Base-by-base conservation (phyloP, 306 rosid genomes). In the Hippophae gyantsensis region DNA sequence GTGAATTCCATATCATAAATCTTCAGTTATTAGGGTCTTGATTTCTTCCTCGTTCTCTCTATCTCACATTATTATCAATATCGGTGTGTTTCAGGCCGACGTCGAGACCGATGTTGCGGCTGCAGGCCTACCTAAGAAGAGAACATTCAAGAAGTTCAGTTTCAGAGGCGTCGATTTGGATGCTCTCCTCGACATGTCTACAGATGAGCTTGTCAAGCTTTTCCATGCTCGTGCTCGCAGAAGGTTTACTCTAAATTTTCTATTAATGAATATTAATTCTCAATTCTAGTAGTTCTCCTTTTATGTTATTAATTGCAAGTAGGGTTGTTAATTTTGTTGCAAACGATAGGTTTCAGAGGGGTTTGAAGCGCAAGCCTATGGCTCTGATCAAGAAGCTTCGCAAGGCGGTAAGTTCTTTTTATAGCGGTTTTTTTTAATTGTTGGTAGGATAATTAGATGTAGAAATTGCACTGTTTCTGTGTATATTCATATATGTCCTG, bases 381-480 rank as follows among this genome's bases (percentile, higher is more conserved):
- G 97, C 97, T 13, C 48, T 90, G 58, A 84, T 90, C 53, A 90
- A 90, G 89, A 90, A 90, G 81, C 97, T 90, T 6, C 95, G 97
- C 67, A 90, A 86, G 65, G 97, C 97, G 76, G 96, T 88, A 66
- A 54, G 12, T 52, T 6, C 43, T 51, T 8, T 44, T 14, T 10
- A 2, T 32, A 10, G 13, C 41, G 25, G n/a, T 4, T 8, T 14
- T 14, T 44, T 26, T 1, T 6, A 11, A 6, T 49, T n/a, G 38
- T 32, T 32, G 38, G 38, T 4, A 32, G 1, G 38, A 32, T 32
- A 32, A 32, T 32, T 4, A 32, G 38, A 32, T 4, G 38, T 32
- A 32, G 38, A 32, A 32, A 32, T 32, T 32, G 3, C 38, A 2
- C 9, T 10, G 52, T 32, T 7, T 25, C 49, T 3, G 51, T 52